A percentile compares a stretch with the other conserved stretches of the same genome.
Evolutionary conservation across 1,284 basidiomycete genomes (phyloP).

Genomic region (Fomes fomentarius): DNA sequence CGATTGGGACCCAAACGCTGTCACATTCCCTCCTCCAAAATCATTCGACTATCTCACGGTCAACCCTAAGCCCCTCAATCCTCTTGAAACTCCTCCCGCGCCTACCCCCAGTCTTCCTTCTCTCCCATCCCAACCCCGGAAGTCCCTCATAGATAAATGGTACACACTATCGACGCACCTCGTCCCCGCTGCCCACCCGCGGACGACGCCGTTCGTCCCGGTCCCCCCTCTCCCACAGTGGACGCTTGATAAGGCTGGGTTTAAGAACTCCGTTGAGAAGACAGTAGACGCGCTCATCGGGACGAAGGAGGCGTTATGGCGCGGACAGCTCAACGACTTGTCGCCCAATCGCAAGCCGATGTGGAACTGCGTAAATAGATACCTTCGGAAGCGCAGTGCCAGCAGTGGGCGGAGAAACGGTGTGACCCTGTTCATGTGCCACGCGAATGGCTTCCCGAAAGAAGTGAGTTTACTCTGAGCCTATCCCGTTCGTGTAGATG

Average conservation of each 20-base stretch:
- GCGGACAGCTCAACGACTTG: conserved; percentile 25
- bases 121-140: conserved; percentile 30
- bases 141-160: conserved; percentile 24
- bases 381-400: conserved; percentile 31
- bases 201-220: conserved; percentile 51
- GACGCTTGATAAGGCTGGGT: conserved; percentile 36
- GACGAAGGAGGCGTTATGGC: conserved; percentile 28
- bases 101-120: conserved; percentile 11
- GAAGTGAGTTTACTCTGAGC: too few relatives aligned
- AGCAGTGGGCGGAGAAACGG: conserved; percentile 30
- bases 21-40: conserved; percentile 18
- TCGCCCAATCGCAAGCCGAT: conserved; percentile 25
- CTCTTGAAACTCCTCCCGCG: conserved; percentile 1
- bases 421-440: conserved; percentile 36
- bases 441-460: conserved; percentile 40
- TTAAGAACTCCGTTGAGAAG: conserved; percentile 30
- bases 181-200: conserved; percentile 72
- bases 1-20: background rate
- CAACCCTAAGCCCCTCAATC: conserved; percentile 12
- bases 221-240: conserved; percentile 36
- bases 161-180: conserved; percentile 67
- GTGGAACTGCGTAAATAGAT: conserved; percentile 39
- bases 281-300: conserved; percentile 23
- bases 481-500: too few relatives aligned
- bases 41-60: conserved; percentile 12